phyloP scores from a whole-genome alignment of 441 rosid species.

The Populus hybrid region DNA sequence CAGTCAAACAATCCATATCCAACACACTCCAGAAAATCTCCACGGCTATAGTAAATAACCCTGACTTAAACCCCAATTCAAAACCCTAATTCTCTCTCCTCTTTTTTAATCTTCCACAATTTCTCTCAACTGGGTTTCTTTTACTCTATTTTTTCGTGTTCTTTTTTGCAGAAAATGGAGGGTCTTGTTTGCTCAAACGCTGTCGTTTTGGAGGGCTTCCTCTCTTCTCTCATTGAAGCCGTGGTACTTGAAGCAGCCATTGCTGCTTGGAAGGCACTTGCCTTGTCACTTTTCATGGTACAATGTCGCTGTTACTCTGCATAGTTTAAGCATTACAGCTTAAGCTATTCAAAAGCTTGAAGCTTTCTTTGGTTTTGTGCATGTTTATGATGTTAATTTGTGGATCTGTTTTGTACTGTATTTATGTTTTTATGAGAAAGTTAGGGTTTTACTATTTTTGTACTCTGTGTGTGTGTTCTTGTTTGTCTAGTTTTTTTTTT shows the following conservation, averaged over 20 bases:
- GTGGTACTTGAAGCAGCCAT: constrained; percentile 33
- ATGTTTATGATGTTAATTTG: background rate
- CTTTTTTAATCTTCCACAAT: background rate
- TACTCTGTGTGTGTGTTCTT: background rate
- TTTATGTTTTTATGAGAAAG: background rate
- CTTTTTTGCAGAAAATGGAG: constrained; percentile 22
- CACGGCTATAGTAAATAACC: constrained; percentile 19
- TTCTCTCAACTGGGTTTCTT: constrained; percentile 9
- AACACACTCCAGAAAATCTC: background rate
- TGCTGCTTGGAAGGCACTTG: constrained; percentile 30
- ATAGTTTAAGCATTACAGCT: background rate
- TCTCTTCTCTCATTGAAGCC: constrained; percentile 31
- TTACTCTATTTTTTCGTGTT: constrained; percentile 3
- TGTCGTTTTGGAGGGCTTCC: constrained; percentile 21
- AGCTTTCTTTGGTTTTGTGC: background rate
- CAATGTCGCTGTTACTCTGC: background rate
- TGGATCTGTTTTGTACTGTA: background rate
- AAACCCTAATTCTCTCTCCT: constrained; percentile 24
- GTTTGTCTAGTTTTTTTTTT: background rate
- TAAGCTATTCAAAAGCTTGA: background rate
- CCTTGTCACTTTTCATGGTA: constrained; percentile 46
- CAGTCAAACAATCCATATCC: background rate
- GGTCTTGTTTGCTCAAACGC: constrained; percentile 20
- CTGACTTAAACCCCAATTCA: constrained; percentile 28
- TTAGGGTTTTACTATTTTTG: background rate